Evolutionary conservation across 176 grass and related monocot species (phyloP), one percentile per base, ranked within the genome.

Genomic region (Bonia amplexicaulis): DNA sequence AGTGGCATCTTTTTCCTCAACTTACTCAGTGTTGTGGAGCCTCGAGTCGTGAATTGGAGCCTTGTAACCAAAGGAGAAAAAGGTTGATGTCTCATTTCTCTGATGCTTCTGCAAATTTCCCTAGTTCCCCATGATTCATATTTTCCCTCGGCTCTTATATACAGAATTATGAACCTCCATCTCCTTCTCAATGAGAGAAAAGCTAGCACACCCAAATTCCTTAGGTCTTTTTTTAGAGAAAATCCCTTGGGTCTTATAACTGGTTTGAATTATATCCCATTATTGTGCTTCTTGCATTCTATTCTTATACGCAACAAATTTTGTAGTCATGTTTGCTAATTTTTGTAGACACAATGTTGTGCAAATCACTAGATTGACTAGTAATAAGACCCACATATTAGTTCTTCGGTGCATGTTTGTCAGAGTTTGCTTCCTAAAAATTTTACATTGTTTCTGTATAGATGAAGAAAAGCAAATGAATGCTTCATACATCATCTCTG

Each of bases 381-480:
- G 6, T 63, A 70, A 3, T 74, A 46, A 45, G 19, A 5, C 9
- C n/a, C 26, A n/a, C 2, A 48, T 47, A 37, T 63, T 62, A 47
- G 42, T 78, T 74, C 20, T 39, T 59, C 23, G 0, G 2, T 63
- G 5, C 10, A 72, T 72, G n/a, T 72, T 53, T 63, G 6, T 76
- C 29, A 44, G 29, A 72, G 23, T 45, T 9, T 79, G 23, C 44
- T 88, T 80, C 45, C 68, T 86, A 65, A 83, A 65, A 52, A 31
- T 81, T 73, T 83, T 47, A 66, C 41, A 25, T 66, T 33, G 15
- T 80, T 74, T 84, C 2, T 73, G 51, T 61, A 83, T 73, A 99
- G 96, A 91, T 86, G 91, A 92, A 92, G 96, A 96, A 69, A 94
- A 96, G 80, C 91, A 94, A 87, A 99, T 99, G 96, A 96, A 99